phyloP scores from a whole-genome alignment of 306 rosid genomes.

The Vachellia pachyceras region DNA sequence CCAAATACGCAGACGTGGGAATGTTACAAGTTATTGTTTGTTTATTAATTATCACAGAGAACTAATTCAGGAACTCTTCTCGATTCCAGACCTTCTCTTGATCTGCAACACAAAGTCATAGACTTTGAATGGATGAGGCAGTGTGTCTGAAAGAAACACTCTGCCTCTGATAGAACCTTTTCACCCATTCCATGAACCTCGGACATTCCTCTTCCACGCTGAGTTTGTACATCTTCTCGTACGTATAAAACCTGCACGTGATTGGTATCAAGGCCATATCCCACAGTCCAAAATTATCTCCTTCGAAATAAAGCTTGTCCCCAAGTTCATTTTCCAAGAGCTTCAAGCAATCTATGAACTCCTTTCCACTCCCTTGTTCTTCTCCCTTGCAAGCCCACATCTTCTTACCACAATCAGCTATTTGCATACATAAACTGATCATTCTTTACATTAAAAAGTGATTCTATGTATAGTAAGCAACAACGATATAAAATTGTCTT shows the following conservation, averaged over 20 bases:
- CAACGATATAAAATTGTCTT: too few relatives aligned
- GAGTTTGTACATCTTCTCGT: constrained; percentile 21
- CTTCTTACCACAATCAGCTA: constrained; percentile 23
- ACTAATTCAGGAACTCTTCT: constrained; percentile 1
- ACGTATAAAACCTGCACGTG: constrained; percentile 33
- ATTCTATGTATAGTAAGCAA: too few relatives aligned
- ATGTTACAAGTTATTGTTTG: not conserved
- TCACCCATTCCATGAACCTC: constrained; percentile 45
- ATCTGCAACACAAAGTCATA: constrained; percentile 20
- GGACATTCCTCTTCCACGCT: constrained; percentile 46
- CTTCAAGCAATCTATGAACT: constrained; percentile 42
- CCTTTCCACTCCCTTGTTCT: constrained; percentile 44
- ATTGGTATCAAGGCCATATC: constrained; percentile 43
- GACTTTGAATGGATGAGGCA: constrained; percentile 44
- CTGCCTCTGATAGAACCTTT: constrained; percentile 42
- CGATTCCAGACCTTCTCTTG: constrained; percentile 33
- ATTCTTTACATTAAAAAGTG: too few relatives aligned
- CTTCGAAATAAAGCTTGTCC: constrained; percentile 46
- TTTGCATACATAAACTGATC: constrained; percentile 22
- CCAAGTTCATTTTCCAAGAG: constrained; percentile 51
- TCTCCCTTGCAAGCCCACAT: constrained; percentile 46
- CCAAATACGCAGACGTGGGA: not conserved
- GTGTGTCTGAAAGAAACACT: constrained; percentile 42
- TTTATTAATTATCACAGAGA: not conserved
- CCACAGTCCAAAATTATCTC: constrained; percentile 45